Conservation (phyloP, 106 monocot genomes). For the Dendrobium huoshanense region DNA sequence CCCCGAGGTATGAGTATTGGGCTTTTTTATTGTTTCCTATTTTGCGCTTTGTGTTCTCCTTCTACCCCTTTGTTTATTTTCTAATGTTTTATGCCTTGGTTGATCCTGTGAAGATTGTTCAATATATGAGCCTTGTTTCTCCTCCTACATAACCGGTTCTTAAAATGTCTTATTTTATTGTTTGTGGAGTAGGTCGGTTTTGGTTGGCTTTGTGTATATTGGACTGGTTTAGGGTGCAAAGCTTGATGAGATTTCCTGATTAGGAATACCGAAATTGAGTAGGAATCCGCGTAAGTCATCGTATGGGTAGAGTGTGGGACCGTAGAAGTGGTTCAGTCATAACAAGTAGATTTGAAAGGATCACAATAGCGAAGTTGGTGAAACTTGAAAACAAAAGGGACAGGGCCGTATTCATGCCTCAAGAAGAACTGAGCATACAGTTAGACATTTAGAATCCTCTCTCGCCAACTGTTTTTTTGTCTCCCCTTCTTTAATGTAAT, state of each 20-base stretch:
- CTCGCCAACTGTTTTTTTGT: conserved; percentile 1
- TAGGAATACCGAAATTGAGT: neutral
- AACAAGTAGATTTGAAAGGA: neutral
- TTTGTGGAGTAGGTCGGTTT: neutral
- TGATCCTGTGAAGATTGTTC: neutral
- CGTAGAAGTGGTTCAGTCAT: neutral
- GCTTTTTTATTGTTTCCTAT: neutral
- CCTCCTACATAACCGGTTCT: neutral
- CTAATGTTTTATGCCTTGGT: neutral
- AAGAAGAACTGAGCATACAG: neutral
- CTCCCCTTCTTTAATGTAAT: neutral
- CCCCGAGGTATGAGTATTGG: conserved; percentile 50
- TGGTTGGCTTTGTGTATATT: neutral
- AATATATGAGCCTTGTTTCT: neutral
- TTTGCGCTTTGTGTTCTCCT: neutral
- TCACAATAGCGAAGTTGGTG: neutral
- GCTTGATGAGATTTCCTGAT: neutral
- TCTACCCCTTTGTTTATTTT: neutral
- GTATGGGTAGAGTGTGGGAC: neutral
- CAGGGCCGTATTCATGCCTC: neutral
- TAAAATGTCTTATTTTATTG: neutral
- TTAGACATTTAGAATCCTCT: neutral
- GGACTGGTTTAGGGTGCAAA: neutral
- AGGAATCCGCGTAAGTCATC: neutral
- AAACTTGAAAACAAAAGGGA: neutral